Base-by-base conservation (phyloP, 2,329 filamentous ascomycete genomes). In the Chaetoscypha palmicola region DNA sequence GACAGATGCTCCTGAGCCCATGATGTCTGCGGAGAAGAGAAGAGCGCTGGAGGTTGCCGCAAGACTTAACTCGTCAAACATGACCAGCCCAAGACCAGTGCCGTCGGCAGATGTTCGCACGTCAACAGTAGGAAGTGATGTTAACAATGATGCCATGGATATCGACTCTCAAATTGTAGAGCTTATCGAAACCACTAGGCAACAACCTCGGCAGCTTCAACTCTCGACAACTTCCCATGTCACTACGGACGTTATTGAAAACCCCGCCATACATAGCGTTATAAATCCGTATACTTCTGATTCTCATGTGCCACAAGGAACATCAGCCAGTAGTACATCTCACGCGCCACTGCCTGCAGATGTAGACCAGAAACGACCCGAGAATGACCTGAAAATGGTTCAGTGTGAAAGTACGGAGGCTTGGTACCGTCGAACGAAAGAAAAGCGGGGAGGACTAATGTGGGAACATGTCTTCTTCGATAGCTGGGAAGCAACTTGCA, bases 31-130 rank as follows among this genome's bases (percentile, higher is more conserved):
- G 17, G 11, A 23, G 8, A 34, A n/a, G 21, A 37, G 48, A 22
- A 48, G 43, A 17, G 48, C 45, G 16, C 14, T 47, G 9, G 36
- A 35, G 20, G 33, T 48, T 21, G 48, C 45, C 4, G 44, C 41
- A 19, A 14, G 17, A 5, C 33, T 35, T 10, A 21, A 12, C 33
- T 7, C 16, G 12, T 5, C 2, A 19, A n/a, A n/a, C n/a, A n/a
- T n/a, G n/a, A n/a, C n/a, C 9, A 20, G 17, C 19, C 33, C 12
- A 19, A 14, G 5, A 34, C n/a, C 9, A n/a, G n/a, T n/a, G n/a
- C n/a, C n/a, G n/a, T 3, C 31, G 16, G 5, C 14, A 35, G 3
- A 14, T 9, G 3, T 19, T 12, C 12, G 14, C 16, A 35, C 7
- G 20, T 14, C 14, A 4, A 11, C 14, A 19, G 11, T 10, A 14